Percentiles rank a stretch among this genome's conserved stretches.
These are phyloP conservation scores for Tetragonia tetragonoides DNA, from an alignment of 148 eudicot genomes.

Conservation along the genomic window DNA sequence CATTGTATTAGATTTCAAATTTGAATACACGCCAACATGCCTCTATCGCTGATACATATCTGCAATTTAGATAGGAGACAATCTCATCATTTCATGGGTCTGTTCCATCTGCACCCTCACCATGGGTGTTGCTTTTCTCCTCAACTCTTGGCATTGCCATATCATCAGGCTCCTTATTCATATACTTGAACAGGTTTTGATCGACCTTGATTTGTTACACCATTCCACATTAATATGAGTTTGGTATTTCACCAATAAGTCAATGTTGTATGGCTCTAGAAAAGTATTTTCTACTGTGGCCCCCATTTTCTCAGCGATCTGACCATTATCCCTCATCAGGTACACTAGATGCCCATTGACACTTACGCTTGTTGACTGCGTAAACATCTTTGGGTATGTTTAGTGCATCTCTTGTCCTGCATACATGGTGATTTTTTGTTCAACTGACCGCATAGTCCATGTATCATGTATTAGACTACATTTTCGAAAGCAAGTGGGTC, in stretches of 20 bases:
- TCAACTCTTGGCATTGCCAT: slow-evolving; percentile 20
- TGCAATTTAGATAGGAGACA: not conserved
- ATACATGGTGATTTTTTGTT: too few species aligned
- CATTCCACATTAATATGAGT: slow-evolving; percentile 15
- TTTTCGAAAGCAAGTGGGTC: not conserved
- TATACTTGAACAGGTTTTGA: slow-evolving; percentile 15
- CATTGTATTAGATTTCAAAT: not conserved
- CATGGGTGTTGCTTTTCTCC: not conserved
- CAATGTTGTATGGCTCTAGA: slow-evolving; percentile 3
- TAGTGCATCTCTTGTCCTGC: too few species aligned
- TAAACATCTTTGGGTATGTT: too few species aligned
- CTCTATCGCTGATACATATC: slow-evolving; percentile 13
- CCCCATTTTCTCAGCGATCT: not conserved
- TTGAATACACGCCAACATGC: not conserved
- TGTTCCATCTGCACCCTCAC: too few species aligned
- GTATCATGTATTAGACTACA: too few species aligned
- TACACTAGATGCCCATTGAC: slow-evolving; percentile 1
- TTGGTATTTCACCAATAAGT: slow-evolving; percentile 4
- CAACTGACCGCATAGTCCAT: too few species aligned
- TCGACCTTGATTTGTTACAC: slow-evolving; percentile 10
- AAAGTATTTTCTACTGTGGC: not conserved
- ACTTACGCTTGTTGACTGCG: too few species aligned
- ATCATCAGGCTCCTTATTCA: slow-evolving; percentile 11
- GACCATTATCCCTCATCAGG: not conserved
- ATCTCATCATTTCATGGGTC: slow-evolving; percentile 4